Base-by-base conservation (phyloP, 768 basidiomycete species). In the Hysterangium stoloniferum region DNA sequence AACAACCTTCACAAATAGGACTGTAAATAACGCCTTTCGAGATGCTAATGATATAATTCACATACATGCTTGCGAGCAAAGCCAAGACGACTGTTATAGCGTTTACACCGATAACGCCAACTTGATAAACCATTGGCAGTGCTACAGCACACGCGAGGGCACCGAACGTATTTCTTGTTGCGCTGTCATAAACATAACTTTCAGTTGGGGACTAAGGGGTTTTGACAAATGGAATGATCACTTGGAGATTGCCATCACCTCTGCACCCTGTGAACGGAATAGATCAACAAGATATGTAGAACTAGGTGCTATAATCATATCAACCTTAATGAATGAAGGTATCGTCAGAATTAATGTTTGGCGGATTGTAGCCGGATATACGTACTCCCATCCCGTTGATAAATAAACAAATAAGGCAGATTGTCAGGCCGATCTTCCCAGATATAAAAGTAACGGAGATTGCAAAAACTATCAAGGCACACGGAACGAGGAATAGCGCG, bases 341-440 rank as follows among this genome's bases (percentile, higher is more conserved):
- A 45, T 4, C 6, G 11, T 32, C 28, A 45, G 8, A 27, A 17
- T n/a, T 28, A 33, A 31, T 32, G 13, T 31, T n/a, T 15, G 2
- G n/a, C n/a, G n/a, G n/a, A n/a, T n/a, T n/a, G n/a, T n/a, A n/a
- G n/a, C n/a, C n/a, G n/a, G n/a, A n/a, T 15, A 31, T 15, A 68
- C 72, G 45, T 58, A 85, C 84, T 24, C 84, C 83, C 15, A 82
- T 27, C 15, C 83, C 79, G 51, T 83, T 84, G 32, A 76, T 49
- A 57, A 84, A 86, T 5, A 87, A 58, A 52, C 75, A 80, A 0
- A 75, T 17, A 4, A 84, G 63, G 54, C 73, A 76, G 8, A 79
- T 58, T 1, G 64, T 61, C 19, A 86, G 62, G 3, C 84, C 83
- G 1, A 68, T 35, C 1, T 52, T 67, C 1, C 79, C 78, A 6